Evolutionary conservation across 2,329 filamentous ascomycete genomes (phyloP), one percentile per base, ranked within the genome.

Genomic region (Falciphora oryzae): DNA sequence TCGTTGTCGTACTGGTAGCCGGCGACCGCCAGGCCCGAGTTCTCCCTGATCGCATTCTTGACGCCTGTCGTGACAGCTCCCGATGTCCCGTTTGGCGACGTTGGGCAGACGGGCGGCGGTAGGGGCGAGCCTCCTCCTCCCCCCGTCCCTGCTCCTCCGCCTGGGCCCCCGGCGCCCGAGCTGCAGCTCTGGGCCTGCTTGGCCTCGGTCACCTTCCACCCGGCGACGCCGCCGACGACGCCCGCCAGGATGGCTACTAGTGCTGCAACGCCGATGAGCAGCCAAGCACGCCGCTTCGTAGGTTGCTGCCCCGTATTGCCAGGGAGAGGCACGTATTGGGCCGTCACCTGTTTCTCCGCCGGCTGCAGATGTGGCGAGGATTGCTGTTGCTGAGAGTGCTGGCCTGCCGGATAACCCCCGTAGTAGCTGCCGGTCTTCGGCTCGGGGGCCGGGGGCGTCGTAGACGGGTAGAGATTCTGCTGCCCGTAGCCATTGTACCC

Each of bases 1-100:
- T 67, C 66, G 59, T 35, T 35, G 13, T 62, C 65, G 25, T 38
- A 63, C 8, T 64, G 59, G 38, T 50, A 67, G 8, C 66, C 66
- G 11, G 61, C 62, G 6, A 62, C 65, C 8, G 65, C 56, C 5
- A 67, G 44, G 4, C 31, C 63, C 31, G 65, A 66, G 18, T 66
- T 65, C n/a, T 35, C 56, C 31, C 62, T 56, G 31, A 67, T 67
- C 7, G 31, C 50, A 35, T 25, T 44, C 38, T 22, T 28, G n/a
- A 16, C 44, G 44, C 44, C 44, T 16, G 16, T 53, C 16, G 44
- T 53, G 29, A 6, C 6, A 29, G 6, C 14, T 18, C 35, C 35
- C 13, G 35, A 4, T 18, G 35, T 38, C 2, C 13, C 35, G 35
- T 38, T 38, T 11, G 35, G 1, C 35, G 35, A 38, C 35, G 13